Base-by-base conservation (phyloP, 140 eudicot genomes). In the Erigeron philadelphicus region DNA sequence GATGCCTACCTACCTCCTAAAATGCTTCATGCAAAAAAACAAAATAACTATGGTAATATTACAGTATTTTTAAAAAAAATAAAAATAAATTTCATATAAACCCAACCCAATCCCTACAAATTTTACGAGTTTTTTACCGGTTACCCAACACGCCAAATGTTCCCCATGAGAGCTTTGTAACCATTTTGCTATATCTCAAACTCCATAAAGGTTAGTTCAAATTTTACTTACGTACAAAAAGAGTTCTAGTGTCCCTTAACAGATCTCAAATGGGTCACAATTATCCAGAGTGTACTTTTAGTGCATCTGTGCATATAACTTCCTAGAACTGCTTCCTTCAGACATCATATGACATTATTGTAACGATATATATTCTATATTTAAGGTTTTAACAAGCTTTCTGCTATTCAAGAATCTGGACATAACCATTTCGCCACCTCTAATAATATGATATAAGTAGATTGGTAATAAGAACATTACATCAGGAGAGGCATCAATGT, bases 401-500 rank as follows among this genome's bases (percentile, higher is more conserved):
- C 53, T 1, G 4, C 12, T 58, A 57, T 16, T 25, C 11, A 43
- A 11, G 13, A n/a, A 19, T 31, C 38, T 31, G 38, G 38, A 31
- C 38, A 31, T 31, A 7, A 19, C 45, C 45, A 57, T 9, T 57
- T 57, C 6, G 15, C 63, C 63, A 57, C 44, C 67, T 50, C 63
- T 16, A 21, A 66, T 4, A 15, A 58, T 13, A 41, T 61, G 15
- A 64, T 61, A 46, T 2, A 75, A 54, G 58, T 44, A 66, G 8
- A 42, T 10, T 17, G 63, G 55, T 44, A 72, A 43, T 9, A 46
- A 68, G 76, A 70, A 59, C 67, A 68, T 85, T 89, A 94, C 99
- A 48, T 94, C 96, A 70, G 68, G 74, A 73, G 99, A 90, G 11
- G 87, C 86, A 80, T 89, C 95, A 8, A 84, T 81, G 35, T 83